A percentile compares a stretch with the other conserved stretches of the same genome.
Evolutionary conservation across 768 basidiomycete genomes (phyloP).

Genomic region (Lentinus tigrinus): DNA sequence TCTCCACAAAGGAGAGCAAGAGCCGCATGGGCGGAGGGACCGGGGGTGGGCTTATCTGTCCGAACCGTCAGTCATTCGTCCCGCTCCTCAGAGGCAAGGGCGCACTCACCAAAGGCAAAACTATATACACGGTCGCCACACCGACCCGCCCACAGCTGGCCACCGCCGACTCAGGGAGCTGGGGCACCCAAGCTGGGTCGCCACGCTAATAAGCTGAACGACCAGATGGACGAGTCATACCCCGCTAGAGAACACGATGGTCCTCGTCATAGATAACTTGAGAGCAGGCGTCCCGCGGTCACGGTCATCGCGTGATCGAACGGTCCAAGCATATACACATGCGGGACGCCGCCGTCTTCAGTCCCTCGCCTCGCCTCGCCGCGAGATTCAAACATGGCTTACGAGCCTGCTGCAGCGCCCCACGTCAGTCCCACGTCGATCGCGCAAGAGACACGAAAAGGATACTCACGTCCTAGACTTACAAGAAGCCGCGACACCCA

Average conservation of each 20-base stretch:
- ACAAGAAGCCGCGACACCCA: slow-evolving; percentile 5
- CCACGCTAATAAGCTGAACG: background rate
- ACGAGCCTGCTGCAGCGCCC: slow-evolving; percentile 3
- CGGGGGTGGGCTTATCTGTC: background rate
- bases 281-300: slow-evolving; percentile 1
- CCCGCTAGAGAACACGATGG: background rate
- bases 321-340: slow-evolving; percentile 9
- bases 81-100: background rate
- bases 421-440: no score
- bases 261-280: background rate
- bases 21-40: background rate
- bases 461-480: slow-evolving; percentile 14
- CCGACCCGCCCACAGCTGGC: slow-evolving; percentile 7
- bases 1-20: background rate
- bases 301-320: slow-evolving; percentile 1
- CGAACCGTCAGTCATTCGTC: background rate
- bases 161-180: background rate
- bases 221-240: background rate
- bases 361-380: slow-evolving; percentile 7
- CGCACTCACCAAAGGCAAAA: slow-evolving; percentile 3
- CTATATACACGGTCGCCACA: slow-evolving; percentile 15
- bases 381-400: slow-evolving; percentile 9
- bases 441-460: no score
- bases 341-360: slow-evolving; percentile 2
- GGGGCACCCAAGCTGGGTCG: background rate